Conservation (phyloP, 2,329 filamentous ascomycete species). For the Hypoxylon sp. region DNA sequence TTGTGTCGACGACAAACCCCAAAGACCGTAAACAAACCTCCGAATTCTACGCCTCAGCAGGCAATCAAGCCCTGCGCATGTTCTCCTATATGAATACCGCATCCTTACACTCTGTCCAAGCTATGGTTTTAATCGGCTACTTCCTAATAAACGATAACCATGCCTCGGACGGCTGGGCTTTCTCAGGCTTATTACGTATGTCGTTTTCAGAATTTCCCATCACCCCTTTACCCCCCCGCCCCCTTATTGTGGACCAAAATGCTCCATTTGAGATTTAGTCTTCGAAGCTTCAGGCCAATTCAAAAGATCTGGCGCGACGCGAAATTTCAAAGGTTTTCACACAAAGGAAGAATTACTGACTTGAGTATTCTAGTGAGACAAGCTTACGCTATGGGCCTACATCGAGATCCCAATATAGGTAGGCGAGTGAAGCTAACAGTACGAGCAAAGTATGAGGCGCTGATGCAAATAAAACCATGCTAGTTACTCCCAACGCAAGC, state of each 20-base stretch:
- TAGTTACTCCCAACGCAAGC: slow-evolving; percentile 75
- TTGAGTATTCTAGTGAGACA: slow-evolving; percentile 72
- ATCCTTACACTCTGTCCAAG: slow-evolving; percentile 79
- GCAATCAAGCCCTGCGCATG: slow-evolving; percentile 82
- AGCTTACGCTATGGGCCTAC: slow-evolving; percentile 85
- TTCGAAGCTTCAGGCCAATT: background rate
- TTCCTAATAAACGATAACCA: slow-evolving; percentile 91
- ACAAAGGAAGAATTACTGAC: slow-evolving; percentile 26
- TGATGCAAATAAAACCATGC: slow-evolving; percentile 10
- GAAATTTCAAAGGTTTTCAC: background rate
- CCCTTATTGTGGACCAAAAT: background rate
- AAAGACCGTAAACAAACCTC: slow-evolving; percentile 80
- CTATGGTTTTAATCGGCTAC: slow-evolving; percentile 86
- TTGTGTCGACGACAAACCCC: slow-evolving; percentile 72
- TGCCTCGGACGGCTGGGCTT: slow-evolving; percentile 85
- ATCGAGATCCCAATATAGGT: slow-evolving; percentile 83
- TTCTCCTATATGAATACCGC: slow-evolving; percentile 83
- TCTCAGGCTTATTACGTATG: slow-evolving; percentile 73
- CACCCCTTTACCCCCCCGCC: background rate
- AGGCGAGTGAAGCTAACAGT: slow-evolving; percentile 39
- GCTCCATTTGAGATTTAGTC: background rate
- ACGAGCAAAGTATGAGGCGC: slow-evolving; percentile 19
- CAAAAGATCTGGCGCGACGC: background rate
- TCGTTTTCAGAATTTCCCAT: slow-evolving; percentile 1
- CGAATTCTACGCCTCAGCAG: slow-evolving; percentile 85